Conservation (phyloP, 148 eudicot genomes). For the Limonium bicolor region DNA sequence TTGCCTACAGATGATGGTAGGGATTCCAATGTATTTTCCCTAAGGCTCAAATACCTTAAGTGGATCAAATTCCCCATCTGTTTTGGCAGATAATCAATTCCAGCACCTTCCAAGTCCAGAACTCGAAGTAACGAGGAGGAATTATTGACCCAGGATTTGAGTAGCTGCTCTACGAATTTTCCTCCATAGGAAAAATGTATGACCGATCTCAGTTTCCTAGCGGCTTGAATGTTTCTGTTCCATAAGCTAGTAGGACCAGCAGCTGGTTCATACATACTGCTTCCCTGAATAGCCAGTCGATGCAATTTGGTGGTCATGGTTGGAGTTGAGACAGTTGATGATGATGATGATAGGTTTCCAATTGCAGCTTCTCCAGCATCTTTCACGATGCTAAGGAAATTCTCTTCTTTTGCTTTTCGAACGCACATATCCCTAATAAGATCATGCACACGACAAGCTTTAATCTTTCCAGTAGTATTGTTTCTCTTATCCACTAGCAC, state of each 20-base stretch:
- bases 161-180: too few species aligned
- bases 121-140: background rate
- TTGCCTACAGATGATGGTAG: background rate
- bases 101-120: background rate
- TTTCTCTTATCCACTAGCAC: background rate
- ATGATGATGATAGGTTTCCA: background rate
- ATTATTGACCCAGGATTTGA: background rate
- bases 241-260: too few species aligned
- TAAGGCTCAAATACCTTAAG: background rate
- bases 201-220: too few species aligned
- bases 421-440: conserved; percentile 1
- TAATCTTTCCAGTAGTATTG: background rate
- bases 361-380: background rate
- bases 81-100: background rate
- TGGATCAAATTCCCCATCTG: background rate
- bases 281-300: too few species aligned
- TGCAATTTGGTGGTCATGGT: background rate
- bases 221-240: too few species aligned
- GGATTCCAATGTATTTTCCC: background rate
- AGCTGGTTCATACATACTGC: too few species aligned
- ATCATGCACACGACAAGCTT: background rate
- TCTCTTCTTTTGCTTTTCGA: background rate
- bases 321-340: background rate
- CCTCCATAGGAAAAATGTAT: too few species aligned
- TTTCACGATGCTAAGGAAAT: background rate